Evolutionary conservation across 352 stramenopile species (phyloP).

Genomic region (Globisporangium spiculum): DNA sequence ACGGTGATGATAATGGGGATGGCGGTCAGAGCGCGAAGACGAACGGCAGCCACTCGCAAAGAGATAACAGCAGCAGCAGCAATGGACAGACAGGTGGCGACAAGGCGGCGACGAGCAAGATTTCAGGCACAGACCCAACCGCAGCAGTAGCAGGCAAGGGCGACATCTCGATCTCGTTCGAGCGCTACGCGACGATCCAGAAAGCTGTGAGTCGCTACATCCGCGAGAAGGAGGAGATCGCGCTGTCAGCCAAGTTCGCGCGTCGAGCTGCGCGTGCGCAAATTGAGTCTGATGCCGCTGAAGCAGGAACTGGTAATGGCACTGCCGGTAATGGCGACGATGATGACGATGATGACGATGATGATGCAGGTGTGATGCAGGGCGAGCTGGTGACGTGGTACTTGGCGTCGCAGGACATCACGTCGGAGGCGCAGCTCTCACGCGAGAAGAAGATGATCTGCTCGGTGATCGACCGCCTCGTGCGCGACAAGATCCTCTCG

Average conservation of each 20-base stretch:
- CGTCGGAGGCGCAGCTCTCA: conserved; percentile 73
- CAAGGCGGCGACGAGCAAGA: neutral
- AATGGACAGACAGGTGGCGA: neutral
- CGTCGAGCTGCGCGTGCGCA: conserved; percentile 32
- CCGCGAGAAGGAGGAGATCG: conserved; percentile 74
- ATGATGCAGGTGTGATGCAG: conserved; percentile 61
- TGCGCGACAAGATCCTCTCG: conserved; percentile 72
- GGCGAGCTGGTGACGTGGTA: conserved; percentile 86
- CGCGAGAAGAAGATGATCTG: conserved; percentile 83
- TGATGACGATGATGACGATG: conserved; percentile 48
- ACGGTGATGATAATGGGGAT: conserved; percentile 13
- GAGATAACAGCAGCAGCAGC: neutral
- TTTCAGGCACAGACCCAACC: neutral
- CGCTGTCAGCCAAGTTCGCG: conserved; percentile 43
- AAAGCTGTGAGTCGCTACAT: conserved; percentile 77
- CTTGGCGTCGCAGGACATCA: conserved; percentile 79
- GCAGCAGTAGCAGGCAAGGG: conserved; percentile 14
- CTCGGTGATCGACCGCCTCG: conserved; percentile 78
- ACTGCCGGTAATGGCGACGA: conserved; percentile 18
- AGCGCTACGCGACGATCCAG: conserved; percentile 80
- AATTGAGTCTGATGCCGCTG: conserved; percentile 8
- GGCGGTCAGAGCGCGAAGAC: conserved; percentile 14
- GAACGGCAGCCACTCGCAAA: conserved; percentile 4
- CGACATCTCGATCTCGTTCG: conserved; percentile 66
- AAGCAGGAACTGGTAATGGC: neutral